phyloP scores from a whole-genome alignment of 2,329 filamentous ascomycete genomes.

The Cladobotryum mycophilum region DNA sequence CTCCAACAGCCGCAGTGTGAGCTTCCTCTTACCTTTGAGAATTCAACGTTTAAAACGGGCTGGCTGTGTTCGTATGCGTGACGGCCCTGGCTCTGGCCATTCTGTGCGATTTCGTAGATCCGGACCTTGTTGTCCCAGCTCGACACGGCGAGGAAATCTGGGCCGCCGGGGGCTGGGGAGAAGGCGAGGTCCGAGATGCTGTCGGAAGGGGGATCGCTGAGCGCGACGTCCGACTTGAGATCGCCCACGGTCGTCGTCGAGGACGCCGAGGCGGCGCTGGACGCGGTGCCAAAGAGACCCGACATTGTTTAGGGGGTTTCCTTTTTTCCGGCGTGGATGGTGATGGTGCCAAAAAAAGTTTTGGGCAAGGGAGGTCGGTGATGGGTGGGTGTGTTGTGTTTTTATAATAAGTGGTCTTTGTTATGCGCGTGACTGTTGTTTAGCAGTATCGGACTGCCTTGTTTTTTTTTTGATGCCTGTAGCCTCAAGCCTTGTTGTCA shows the following conservation, averaged over 20 bases:
- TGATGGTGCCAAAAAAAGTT: too few relatives aligned
- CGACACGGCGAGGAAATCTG: conserved; percentile 78
- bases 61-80: conserved; percentile 80
- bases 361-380: too few relatives aligned
- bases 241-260: conserved; percentile 75
- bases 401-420: too few relatives aligned
- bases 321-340: not conserved
- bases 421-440: too few relatives aligned
- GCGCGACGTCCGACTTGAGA: conserved; percentile 77
- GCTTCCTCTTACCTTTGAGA: conserved; percentile 57
- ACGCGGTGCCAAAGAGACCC: conserved; percentile 50
- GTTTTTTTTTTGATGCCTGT: too few relatives aligned
- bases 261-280: conserved; percentile 47
- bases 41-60: conserved; percentile 78
- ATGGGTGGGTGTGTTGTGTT: too few relatives aligned
- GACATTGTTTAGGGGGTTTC: conserved; percentile 53
- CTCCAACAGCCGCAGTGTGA: not conserved
- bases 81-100: conserved; percentile 76
- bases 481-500: too few relatives aligned
- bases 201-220: conserved; percentile 76
- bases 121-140: conserved; percentile 98
- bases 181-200: conserved; percentile 84
- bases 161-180: conserved; percentile 51
- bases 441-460: too few relatives aligned
- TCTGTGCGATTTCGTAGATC: conserved; percentile 82